Conservation (phyloP, 306 rosid species). For the Psophocarpus tetragonolobus region DNA sequence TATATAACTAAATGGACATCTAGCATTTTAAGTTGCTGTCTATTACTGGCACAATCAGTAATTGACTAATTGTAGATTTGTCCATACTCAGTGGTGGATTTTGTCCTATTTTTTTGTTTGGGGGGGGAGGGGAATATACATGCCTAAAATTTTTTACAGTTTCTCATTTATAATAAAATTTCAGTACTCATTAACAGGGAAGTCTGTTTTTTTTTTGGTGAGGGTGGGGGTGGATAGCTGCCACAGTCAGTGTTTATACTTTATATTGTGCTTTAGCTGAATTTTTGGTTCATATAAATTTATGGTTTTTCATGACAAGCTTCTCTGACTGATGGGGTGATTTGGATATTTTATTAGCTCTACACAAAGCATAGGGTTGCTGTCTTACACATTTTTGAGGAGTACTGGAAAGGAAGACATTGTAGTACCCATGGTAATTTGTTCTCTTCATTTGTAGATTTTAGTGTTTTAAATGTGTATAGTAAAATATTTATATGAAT, state of each 20-base stretch:
- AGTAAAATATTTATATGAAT: neutral
- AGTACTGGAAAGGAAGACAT: constrained; percentile 94
- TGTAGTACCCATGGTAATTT: constrained; percentile 93
- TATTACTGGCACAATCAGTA: neutral
- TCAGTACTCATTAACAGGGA: too few relatives aligned
- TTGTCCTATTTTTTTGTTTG: too few relatives aligned
- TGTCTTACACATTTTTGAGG: constrained; percentile 95
- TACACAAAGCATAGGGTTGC: constrained; percentile 90
- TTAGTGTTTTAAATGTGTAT: neutral
- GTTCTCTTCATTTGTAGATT: neutral
- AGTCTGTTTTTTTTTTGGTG: too few relatives aligned
- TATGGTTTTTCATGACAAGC: constrained; percentile 17
- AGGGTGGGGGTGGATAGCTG: too few relatives aligned
- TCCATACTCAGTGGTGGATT: too few relatives aligned
- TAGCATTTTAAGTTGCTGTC: neutral
- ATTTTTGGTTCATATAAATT: constrained; percentile 6
- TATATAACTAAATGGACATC: neutral
- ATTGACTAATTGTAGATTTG: neutral
- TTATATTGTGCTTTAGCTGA: neutral
- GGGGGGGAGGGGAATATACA: too few relatives aligned
- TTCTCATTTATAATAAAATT: too few relatives aligned
- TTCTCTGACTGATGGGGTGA: constrained; percentile 44
- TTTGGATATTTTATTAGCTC: constrained; percentile 48
- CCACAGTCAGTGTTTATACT: neutral
- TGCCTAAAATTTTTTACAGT: too few relatives aligned